These are phyloP conservation scores for Leucosporidium scottii DNA, from an alignment of 768 basidiomycete genomes.

Conservation along the genomic window DNA sequence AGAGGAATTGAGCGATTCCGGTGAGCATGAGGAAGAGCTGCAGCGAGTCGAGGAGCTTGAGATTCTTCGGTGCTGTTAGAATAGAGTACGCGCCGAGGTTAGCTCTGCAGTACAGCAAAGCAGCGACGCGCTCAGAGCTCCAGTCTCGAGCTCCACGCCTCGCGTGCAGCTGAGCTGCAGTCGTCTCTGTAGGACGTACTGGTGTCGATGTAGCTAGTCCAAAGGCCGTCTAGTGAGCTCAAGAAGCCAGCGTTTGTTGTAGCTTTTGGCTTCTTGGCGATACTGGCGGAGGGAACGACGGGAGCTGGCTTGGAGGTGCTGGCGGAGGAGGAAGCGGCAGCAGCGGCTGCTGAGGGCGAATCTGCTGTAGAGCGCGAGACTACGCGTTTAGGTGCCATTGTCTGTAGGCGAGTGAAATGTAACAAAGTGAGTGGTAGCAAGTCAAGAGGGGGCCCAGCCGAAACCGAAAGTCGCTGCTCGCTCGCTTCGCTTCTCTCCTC, in stretches of 20 bases:
- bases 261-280: neutral
- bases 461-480: neutral
- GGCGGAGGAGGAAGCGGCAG: neutral
- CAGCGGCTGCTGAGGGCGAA: neutral
- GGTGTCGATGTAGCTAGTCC: constrained; percentile 1
- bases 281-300: neutral
- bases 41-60: constrained; percentile 92
- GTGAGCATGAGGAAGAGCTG: constrained; percentile 84
- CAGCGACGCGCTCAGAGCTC: neutral
- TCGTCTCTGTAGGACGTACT: neutral
- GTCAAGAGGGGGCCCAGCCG: neutral
- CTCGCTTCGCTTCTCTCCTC: neutral
- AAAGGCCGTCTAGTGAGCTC: neutral
- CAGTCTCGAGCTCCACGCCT: too few relatives aligned
- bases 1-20: constrained; percentile 81
- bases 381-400: neutral
- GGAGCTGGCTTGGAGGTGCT: neutral
- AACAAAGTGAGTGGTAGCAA: neutral
- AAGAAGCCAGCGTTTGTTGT: too few relatives aligned
- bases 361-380: neutral
- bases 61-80: constrained; percentile 37
- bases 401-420: neutral
- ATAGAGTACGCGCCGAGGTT: neutral
- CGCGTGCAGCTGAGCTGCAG: neutral
- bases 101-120: neutral